These are phyloP conservation scores for Mycena floridula DNA, from an alignment of 768 basidiomycete species.

Conservation along the genomic window DNA sequence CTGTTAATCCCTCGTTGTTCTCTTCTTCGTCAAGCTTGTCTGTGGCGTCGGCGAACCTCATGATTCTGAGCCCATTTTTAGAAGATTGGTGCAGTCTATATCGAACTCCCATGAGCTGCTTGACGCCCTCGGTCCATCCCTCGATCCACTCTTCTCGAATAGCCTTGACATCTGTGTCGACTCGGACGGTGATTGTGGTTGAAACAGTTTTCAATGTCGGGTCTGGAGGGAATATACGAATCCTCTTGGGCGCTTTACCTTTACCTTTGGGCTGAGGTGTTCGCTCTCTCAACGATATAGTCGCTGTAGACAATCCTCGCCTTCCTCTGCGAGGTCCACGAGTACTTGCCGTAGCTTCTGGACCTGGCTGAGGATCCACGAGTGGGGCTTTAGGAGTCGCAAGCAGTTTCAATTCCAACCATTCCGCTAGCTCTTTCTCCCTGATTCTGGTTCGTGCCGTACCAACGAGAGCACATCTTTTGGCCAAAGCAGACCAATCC, in stretches of 20 bases:
- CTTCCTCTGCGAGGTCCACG: conserved; percentile 38
- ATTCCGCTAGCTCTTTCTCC: conserved; percentile 54
- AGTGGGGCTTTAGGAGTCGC: background rate
- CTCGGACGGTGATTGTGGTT: conserved; percentile 27
- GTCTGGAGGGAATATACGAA: conserved; percentile 52
- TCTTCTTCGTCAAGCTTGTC: conserved; percentile 22
- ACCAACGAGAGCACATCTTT: conserved; percentile 54
- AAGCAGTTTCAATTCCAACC: conserved; percentile 33
- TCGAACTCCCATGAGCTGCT: conserved; percentile 43
- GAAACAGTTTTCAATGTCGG: conserved; percentile 46
- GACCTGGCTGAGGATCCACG: background rate
- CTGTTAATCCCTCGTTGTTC: conserved; percentile 3
- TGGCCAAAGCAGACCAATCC: conserved; percentile 59
- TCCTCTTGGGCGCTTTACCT: conserved; percentile 9
- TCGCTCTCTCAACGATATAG: conserved; percentile 41
- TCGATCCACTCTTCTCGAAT: conserved; percentile 48
- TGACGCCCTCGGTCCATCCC: conserved; percentile 60
- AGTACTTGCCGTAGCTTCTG: background rate
- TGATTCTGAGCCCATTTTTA: conserved; percentile 35
- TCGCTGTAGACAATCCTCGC: conserved; percentile 58
- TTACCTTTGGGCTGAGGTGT: background rate
- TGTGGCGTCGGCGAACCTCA: conserved; percentile 26
- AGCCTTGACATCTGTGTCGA: conserved; percentile 26
- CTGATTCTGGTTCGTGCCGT: conserved; percentile 55
- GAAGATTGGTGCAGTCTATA: conserved; percentile 40